Evolutionary conservation across 1,139 yeast genomes (phyloP).

Genomic region (Zygotorulaspora mrakii): DNA sequence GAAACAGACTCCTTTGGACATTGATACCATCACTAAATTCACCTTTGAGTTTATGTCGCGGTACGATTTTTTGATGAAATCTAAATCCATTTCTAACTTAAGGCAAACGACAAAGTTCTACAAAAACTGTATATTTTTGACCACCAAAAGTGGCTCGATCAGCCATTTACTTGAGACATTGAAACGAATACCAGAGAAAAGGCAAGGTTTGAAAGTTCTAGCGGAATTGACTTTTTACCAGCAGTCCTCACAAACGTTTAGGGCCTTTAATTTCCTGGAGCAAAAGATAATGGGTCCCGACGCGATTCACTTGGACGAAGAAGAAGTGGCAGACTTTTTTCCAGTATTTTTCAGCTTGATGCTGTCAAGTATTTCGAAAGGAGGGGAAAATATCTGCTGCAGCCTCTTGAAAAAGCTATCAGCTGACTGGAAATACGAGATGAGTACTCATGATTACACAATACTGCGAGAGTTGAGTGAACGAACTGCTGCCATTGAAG

Average conservation of each 20-base stretch:
- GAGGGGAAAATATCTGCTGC: slow-evolving; percentile 14
- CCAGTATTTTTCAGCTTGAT: slow-evolving; percentile 17
- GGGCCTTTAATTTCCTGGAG: slow-evolving; percentile 14
- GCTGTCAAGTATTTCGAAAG: slow-evolving; percentile 10
- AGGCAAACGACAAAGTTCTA: slow-evolving; percentile 14
- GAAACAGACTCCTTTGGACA: slow-evolving; percentile 8
- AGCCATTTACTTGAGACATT: slow-evolving; percentile 11
- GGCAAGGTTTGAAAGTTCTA: slow-evolving; percentile 9
- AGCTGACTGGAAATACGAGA: slow-evolving; percentile 11
- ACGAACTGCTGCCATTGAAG: slow-evolving; percentile 15
- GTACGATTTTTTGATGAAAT: slow-evolving; percentile 11
- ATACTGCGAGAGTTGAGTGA: slow-evolving; percentile 16
- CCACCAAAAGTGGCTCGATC: slow-evolving; percentile 20
- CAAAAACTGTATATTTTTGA: slow-evolving; percentile 17
- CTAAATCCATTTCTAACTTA: slow-evolving; percentile 3
- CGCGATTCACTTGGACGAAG: background rate
- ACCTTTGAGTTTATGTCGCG: slow-evolving; percentile 17
- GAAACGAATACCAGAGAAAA: slow-evolving; percentile 4
- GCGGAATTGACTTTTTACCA: slow-evolving; percentile 20
- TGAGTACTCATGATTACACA: slow-evolving; percentile 16
- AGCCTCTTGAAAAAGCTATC: slow-evolving; percentile 9
- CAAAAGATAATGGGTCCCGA: background rate
- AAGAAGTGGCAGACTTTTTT: slow-evolving; percentile 12
- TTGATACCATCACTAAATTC: slow-evolving; percentile 20
- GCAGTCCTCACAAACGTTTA: slow-evolving; percentile 20